phyloP scores from a whole-genome alignment of 441 rosid species.

The Populus hybrid region DNA sequence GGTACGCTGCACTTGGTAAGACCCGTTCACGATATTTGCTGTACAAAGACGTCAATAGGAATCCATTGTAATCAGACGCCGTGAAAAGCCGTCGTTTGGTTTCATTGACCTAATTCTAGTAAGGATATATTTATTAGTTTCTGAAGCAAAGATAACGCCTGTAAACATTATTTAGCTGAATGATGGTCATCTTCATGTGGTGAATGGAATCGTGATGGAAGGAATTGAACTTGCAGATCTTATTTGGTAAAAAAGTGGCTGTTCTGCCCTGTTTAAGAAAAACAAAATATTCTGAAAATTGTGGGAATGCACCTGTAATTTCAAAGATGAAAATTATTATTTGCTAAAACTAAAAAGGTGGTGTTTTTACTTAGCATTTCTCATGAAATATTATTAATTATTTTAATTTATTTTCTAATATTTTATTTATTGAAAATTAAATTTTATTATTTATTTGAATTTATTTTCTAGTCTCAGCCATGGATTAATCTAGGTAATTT shows the following conservation, averaged over 20 bases:
- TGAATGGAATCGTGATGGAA: not conserved
- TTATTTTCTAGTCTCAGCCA: no score
- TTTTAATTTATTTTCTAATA: no score
- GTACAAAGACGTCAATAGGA: constrained; percentile 85
- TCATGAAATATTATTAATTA: no score
- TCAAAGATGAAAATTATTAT: not conserved
- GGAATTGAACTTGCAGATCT: not conserved
- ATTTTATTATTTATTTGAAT: no score
- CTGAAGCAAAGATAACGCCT: not conserved
- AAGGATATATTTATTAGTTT: not conserved
- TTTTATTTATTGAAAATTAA: no score
- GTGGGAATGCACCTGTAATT: not conserved
- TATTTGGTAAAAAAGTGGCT: not conserved
- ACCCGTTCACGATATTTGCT: constrained; percentile 62
- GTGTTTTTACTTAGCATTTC: no score
- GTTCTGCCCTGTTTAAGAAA: not conserved
- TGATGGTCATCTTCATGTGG: not conserved
- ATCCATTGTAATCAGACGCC: constrained; percentile 40
- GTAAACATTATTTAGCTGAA: not conserved
- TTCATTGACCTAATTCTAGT: constrained; percentile 4
- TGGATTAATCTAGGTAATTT: no score
- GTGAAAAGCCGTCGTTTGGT: constrained; percentile 1
- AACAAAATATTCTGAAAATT: not conserved
- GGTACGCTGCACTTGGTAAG: constrained; percentile 89
- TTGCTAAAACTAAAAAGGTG: no score